These are phyloP conservation scores for Amanita pseudoporphyria DNA, from an alignment of 768 basidiomycete genomes.

Conservation along the genomic window DNA sequence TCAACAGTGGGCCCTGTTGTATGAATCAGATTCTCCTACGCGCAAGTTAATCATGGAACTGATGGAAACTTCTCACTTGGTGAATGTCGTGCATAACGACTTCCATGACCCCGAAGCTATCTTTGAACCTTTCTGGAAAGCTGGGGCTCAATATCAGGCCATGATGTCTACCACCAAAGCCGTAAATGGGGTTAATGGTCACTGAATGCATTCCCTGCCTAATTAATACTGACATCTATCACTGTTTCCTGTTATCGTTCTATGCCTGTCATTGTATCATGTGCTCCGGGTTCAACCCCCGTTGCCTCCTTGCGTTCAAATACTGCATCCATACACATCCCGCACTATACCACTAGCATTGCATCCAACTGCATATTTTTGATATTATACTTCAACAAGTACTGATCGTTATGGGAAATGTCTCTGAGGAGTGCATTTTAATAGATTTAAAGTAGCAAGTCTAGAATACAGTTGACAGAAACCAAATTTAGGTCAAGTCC, in stretches of 20 bases:
- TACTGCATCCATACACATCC: constrained; percentile 4
- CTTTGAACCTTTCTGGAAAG: constrained; percentile 79
- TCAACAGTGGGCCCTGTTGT: constrained; percentile 81
- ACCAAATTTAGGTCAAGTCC: constrained; percentile 34
- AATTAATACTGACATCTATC: constrained; percentile 9
- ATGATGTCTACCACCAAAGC: constrained; percentile 24
- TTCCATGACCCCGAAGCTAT: constrained; percentile 81
- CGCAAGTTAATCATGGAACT: constrained; percentile 66
- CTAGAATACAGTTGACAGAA: neutral
- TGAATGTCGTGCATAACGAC: constrained; percentile 95
- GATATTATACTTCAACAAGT: neutral
- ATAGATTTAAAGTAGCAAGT: neutral
- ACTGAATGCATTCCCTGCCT: constrained; percentile 14
- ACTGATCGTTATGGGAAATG: neutral
- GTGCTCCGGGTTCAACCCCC: constrained; percentile 81
- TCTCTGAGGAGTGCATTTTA: neutral
- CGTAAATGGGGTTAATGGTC: constrained; percentile 39
- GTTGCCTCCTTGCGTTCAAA: constrained; percentile 25
- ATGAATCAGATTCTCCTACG: constrained; percentile 67
- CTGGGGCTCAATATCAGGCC: constrained; percentile 51
- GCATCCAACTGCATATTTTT: constrained; percentile 9
- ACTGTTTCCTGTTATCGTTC: constrained; percentile 16
- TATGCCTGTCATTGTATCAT: constrained; percentile 15
- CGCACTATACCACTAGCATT: constrained; percentile 9
- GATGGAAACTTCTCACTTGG: constrained; percentile 78